phyloP scores from a whole-genome alignment of 805 yeast species.

The Metschnikowia henanensis region DNA sequence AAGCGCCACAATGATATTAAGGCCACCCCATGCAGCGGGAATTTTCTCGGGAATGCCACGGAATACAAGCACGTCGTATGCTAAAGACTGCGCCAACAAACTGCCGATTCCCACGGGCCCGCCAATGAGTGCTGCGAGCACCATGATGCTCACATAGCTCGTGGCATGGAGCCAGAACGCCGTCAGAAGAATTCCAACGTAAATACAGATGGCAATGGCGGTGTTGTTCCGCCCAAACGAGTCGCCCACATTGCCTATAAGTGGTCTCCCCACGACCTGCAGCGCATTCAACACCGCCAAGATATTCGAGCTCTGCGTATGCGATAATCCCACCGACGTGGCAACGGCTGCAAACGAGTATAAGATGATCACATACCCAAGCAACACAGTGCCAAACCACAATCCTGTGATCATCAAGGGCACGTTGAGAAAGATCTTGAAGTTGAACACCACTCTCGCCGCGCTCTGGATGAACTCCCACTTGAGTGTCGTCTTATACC shows the following conservation, averaged over 20 bases:
- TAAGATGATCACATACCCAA: conserved; percentile 38
- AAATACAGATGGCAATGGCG: conserved; percentile 21
- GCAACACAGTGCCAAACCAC: conserved; percentile 38
- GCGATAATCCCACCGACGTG: conserved; percentile 43
- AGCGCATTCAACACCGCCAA: conserved; percentile 41
- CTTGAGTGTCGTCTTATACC: conserved; percentile 24
- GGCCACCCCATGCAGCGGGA: conserved; percentile 41
- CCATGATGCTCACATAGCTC: conserved; percentile 31
- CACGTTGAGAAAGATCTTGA: conserved; percentile 24
- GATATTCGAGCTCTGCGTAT: conserved; percentile 30
- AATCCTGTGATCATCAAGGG: conserved; percentile 25
- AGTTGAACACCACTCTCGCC: conserved; percentile 37
- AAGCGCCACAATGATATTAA: conserved; percentile 32
- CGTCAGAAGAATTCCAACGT: conserved; percentile 26
- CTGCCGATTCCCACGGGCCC: conserved; percentile 31
- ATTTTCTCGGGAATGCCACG: conserved; percentile 20
- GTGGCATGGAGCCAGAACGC: conserved; percentile 42
- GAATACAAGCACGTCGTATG: conserved; percentile 14
- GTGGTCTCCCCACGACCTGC: conserved; percentile 51
- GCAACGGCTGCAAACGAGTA: conserved; percentile 42
- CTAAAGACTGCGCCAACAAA: conserved; percentile 21
- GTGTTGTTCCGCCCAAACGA: conserved; percentile 46
- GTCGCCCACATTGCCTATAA: conserved; percentile 49
- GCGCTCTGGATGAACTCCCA: conserved; percentile 21
- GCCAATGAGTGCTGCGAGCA: conserved; percentile 31